Conservation (phyloP, 495 filamentous ascomycete species). For the Amphirosellinia nigrospora region DNA sequence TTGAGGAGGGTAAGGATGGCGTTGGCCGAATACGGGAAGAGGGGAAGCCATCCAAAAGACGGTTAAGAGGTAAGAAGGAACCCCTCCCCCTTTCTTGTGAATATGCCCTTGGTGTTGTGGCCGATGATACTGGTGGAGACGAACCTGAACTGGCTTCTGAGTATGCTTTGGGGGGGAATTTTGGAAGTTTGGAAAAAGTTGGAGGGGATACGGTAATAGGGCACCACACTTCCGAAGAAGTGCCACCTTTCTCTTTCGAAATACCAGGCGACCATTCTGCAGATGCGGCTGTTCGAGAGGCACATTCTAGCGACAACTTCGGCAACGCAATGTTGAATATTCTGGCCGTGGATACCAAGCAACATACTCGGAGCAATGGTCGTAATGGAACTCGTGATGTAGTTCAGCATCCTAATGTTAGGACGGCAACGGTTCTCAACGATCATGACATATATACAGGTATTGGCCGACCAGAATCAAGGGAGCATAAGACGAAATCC, state of each 20-base stretch:
- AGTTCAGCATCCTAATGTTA: background rate
- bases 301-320: background rate
- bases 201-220: background rate
- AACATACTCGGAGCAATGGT: background rate
- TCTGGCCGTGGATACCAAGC: background rate
- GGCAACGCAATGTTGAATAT: background rate
- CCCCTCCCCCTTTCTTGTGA: slow-evolving; percentile 36
- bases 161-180: slow-evolving; percentile 24
- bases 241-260: background rate
- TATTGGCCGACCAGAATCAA: background rate
- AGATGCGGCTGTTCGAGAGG: background rate
- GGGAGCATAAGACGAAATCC: background rate
- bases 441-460: too few relatives aligned
- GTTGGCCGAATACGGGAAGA: slow-evolving; percentile 45
- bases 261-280: background rate
- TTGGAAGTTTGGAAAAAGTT: background rate
- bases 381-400: background rate
- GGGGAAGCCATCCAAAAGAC: slow-evolving; percentile 40
- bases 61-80: slow-evolving; percentile 48
- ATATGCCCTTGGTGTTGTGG: slow-evolving; percentile 41
- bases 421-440: background rate
- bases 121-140: slow-evolving; percentile 35
- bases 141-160: slow-evolving; percentile 31
- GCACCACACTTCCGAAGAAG: background rate
- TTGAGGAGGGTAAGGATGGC: slow-evolving; percentile 44